Evolutionary conservation across 495 filamentous ascomycete genomes (phyloP).

Genomic region (Astrothelium macrocarpum): DNA sequence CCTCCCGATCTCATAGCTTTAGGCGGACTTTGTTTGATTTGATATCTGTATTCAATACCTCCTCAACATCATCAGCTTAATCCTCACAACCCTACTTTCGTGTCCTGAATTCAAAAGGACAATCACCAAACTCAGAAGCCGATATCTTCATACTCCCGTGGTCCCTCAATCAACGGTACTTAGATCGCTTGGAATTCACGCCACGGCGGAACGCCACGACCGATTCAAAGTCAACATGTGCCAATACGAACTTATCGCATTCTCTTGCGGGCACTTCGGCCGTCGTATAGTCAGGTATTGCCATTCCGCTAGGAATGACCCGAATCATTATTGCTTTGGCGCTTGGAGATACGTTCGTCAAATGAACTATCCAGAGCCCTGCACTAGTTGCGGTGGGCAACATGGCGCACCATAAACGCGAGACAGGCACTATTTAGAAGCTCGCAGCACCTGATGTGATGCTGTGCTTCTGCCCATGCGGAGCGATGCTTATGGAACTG

Average conservation of each 20-base stretch:
- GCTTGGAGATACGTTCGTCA: conserved; percentile 45
- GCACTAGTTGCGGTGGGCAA: conserved; percentile 28
- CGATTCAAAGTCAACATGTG: conserved; percentile 41
- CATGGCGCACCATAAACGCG: conserved; percentile 9
- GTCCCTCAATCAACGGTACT: no score
- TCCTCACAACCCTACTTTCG: not conserved
- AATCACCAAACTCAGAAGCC: not conserved
- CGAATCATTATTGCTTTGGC: conserved; percentile 51
- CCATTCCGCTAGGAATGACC: conserved; percentile 60
- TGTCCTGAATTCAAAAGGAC: not conserved
- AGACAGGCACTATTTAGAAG: conserved; percentile 11
- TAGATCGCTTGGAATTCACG: no score
- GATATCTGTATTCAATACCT: not conserved
- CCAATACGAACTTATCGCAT: conserved; percentile 55
- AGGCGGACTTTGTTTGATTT: not conserved
- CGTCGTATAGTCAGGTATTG: conserved; percentile 53
- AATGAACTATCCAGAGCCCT: conserved; percentile 41
- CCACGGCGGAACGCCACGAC: not conserved
- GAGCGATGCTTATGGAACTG: no score
- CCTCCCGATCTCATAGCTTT: not conserved
- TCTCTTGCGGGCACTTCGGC: conserved; percentile 47
- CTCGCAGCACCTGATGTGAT: no score
- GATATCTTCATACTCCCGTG: no score
- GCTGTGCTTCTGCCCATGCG: no score
- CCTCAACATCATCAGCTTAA: no score